Evolutionary conservation across 441 rosid species (phyloP).

Genomic region (Erodium moschatum): DNA sequence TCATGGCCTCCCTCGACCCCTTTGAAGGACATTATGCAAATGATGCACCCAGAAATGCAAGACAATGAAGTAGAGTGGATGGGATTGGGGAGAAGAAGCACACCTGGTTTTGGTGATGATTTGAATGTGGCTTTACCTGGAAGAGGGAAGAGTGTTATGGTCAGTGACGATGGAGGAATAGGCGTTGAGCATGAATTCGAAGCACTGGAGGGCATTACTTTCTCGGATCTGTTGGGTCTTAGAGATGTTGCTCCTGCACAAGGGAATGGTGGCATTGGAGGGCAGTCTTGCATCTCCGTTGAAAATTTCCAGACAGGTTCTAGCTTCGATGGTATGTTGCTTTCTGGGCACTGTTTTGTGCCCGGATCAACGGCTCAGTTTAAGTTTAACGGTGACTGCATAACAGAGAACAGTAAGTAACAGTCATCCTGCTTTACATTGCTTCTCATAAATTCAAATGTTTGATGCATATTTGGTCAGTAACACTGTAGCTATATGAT

Average conservation of each 20-base stretch:
- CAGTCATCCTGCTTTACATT: neutral
- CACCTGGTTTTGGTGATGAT: slow-evolving; percentile 20
- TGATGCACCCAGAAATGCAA: slow-evolving; percentile 23
- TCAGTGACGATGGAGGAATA: slow-evolving; percentile 15
- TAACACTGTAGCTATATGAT: neutral
- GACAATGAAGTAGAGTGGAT: slow-evolving; percentile 21
- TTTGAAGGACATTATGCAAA: neutral
- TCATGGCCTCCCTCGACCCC: slow-evolving; percentile 5
- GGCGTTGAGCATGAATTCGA: neutral
- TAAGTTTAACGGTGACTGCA: slow-evolving; percentile 10
- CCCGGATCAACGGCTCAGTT: slow-evolving; percentile 3
- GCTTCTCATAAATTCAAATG: slow-evolving; percentile 2
- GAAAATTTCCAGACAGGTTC: slow-evolving; percentile 4
- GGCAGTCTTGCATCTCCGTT: slow-evolving; percentile 16
- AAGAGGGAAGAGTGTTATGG: slow-evolving; percentile 6
- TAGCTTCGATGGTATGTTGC: neutral
- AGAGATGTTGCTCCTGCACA: slow-evolving; percentile 29
- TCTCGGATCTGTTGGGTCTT: slow-evolving; percentile 41
- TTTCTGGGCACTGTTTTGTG: neutral
- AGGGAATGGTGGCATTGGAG: neutral
- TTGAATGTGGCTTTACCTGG: slow-evolving; percentile 14
- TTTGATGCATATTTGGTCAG: neutral
- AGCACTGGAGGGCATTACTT: slow-evolving; percentile 27
- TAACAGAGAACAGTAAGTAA: slow-evolving; percentile 24
- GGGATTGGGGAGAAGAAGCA: slow-evolving; percentile 24